Evolutionary conservation across 768 basidiomycete species (phyloP), one percentile per base, ranked within the genome.

Genomic region (Phanerodontia chrysosporium): DNA sequence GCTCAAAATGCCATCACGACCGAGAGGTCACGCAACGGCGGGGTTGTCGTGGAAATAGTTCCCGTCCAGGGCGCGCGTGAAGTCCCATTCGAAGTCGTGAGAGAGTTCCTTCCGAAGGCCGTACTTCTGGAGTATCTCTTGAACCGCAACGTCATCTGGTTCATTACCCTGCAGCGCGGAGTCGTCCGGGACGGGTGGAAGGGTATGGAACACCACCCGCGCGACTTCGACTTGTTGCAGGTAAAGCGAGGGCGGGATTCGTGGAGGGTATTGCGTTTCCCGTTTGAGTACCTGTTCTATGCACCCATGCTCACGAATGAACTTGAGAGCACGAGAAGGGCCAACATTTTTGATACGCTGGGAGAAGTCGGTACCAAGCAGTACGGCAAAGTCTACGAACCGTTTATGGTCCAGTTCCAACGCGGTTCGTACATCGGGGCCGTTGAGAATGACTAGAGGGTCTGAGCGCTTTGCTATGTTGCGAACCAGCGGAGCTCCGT

Each of bases 291-390:
- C 76, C 6, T 76, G 73, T 70, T 94, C 92, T 64, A 96, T 94
- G 7, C 81, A 78, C 3, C 84, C 84, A 67, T 93, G 73, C 63
- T 82, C 75, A 51, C 79, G 80, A 52, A 96, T 90, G 62, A 89
- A 83, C 64, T 84, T 85, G 65, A 92, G 83, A 1, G 92, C 92
- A 2, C 85, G 85, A 0, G 75, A 67, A 1, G 94, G 93, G 0
- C 95, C 95, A 1, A 96, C 76, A 60, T 87, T 85, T 57, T 83
- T 88, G 59, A 97, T 90, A 4, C 95, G 84, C 48, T 87, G 83
- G 0, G 91, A 87, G 65, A 96, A 95, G 72, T 97, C 95, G 1
- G 94, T 96, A 12, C 95, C 95, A 10, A 95, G 80, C 6, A 97
- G 78, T 52, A 96, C 82, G 0, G 84, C 86, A 71, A 96, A 94